Evolutionary conservation across 2,329 filamentous ascomycete species (phyloP), one percentile per base, ranked within the genome.

Genomic region (Arachnomyces sp.): DNA sequence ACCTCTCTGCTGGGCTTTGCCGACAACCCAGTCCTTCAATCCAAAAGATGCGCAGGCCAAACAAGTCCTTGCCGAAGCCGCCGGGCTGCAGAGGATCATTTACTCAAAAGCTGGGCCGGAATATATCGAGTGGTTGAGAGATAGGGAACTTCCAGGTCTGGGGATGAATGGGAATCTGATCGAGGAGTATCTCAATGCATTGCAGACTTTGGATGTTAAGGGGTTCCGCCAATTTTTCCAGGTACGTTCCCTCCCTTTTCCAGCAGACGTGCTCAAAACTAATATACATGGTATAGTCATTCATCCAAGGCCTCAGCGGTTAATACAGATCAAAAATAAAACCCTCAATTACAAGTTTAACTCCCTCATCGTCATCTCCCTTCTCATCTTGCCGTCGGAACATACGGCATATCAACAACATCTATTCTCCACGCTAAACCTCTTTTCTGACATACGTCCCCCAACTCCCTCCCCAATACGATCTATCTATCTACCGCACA

Each of bases 11-110:
- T 98, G 92, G 92, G 84, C 86, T 31, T 80, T 96, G 5, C 78
- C 94, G 28, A 79, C 78, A 30, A 84, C 89, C 33, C 73, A 83
- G 4, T 75, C 75, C 14, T 95, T 96, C 72, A 84, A 84, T 48
- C 79, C 86, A 1, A 80, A 81, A 47, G 92, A 98, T 59, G 88
- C 89, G 1, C 88, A 95, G 66, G 85, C 85, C 28, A 85, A 84
- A 59, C 84, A 89, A 61, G 85, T 95, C 1, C 75, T 98, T 30
- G 81, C 80, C 40, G 92, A 98, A 67, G 87, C 94, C 46, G 88
- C 88, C 2, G 77, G 75, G 2, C 67, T 98, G 44, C 88, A 98
- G 63, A 87, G 92, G 64, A 82, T 78, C 28, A 92, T 98, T 46
- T 90, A 95, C 58, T 74, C 78, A 51, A 96, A 96, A 69, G 90